Conservation (phyloP, 2,329 filamentous ascomycete species). For the Hortaea sp. region DNA sequence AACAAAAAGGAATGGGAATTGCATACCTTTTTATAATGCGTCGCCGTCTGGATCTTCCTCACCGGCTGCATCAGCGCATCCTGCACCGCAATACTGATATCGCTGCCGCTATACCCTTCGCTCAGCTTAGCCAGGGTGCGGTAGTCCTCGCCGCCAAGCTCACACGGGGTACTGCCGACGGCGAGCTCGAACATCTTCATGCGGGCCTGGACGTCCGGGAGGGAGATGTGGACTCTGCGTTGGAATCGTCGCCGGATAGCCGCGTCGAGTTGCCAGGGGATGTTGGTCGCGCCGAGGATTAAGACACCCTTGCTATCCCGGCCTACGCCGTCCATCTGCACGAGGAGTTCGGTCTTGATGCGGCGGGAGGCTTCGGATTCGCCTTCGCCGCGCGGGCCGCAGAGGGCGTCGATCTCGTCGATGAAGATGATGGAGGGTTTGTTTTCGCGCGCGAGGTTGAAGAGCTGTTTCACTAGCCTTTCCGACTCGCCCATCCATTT, state of each 20-base stretch:
- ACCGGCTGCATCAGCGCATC: slow-evolving; percentile 96
- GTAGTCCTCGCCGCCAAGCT: slow-evolving; percentile 68
- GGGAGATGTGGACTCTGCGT: slow-evolving; percentile 84
- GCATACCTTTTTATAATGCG: slow-evolving; percentile 89
- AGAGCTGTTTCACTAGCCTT: slow-evolving; percentile 92
- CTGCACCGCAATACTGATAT: slow-evolving; percentile 93
- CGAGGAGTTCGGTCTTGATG: slow-evolving; percentile 96
- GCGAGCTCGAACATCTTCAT: slow-evolving; percentile 94
- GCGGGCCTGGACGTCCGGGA: slow-evolving; percentile 77
- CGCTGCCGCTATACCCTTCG: slow-evolving; percentile 90
- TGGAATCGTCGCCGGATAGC: slow-evolving; percentile 96
- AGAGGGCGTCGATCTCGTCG: slow-evolving; percentile 93
- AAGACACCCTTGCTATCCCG: slow-evolving; percentile 90
- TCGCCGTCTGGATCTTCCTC: slow-evolving; percentile 91
- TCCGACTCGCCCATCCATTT: slow-evolving; percentile 99
- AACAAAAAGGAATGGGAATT: neutral
- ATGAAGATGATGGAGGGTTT: slow-evolving; percentile 98
- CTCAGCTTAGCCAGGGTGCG: slow-evolving; percentile 68
- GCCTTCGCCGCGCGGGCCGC: slow-evolving; percentile 83
- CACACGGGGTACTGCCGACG: slow-evolving; percentile 85
- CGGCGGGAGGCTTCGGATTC: slow-evolving; percentile 94
- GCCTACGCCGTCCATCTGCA: slow-evolving; percentile 98
- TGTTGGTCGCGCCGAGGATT: slow-evolving; percentile 93
- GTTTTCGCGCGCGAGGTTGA: slow-evolving; percentile 96
- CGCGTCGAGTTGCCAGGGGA: slow-evolving; percentile 95